Percentiles rank a stretch among this genome's conserved stretches.
These are phyloP conservation scores for Westerdykella sp. DNA, from an alignment of 2,329 filamentous ascomycete genomes.

Conservation along the genomic window DNA sequence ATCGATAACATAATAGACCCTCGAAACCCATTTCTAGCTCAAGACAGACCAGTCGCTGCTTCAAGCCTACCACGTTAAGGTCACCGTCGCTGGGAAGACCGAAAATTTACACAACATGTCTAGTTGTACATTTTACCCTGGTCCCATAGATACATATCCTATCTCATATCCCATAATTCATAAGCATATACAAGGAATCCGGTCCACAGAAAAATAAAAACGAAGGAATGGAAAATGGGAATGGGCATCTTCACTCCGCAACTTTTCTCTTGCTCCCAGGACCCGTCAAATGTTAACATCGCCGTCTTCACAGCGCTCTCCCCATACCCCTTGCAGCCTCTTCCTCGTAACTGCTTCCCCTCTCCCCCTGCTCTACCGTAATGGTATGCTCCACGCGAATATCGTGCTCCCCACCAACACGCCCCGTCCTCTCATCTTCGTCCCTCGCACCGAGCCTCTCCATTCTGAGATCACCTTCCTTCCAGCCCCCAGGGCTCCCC, in stretches of 20 bases:
- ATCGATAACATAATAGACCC: too few relatives aligned
- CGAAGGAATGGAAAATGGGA: too few relatives aligned
- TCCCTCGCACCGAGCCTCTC: neutral
- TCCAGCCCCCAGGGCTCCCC: too few relatives aligned
- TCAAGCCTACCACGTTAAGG: neutral
- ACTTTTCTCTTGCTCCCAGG: too few relatives aligned
- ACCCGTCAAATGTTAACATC: neutral
- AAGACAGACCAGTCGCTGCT: too few relatives aligned
- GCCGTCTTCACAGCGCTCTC: neutral
- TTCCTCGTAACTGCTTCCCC: too few relatives aligned
- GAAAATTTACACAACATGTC: too few relatives aligned
- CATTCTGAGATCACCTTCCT: too few relatives aligned
- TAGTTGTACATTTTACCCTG: too few relatives aligned
- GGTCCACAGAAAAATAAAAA: neutral
- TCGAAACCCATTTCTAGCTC: too few relatives aligned
- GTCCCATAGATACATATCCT: too few relatives aligned
- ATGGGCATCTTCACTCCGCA: neutral
- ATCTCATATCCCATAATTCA: neutral
- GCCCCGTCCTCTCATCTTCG: conserved; percentile 1
- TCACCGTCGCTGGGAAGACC: neutral
- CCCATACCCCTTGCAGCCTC: too few relatives aligned
- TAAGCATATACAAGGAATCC: neutral
- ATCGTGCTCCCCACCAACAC: conserved; percentile 1
- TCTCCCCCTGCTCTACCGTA: neutral
- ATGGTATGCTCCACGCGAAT: conserved; percentile 8